These are phyloP conservation scores for Aspergillus sp. DNA, from an alignment of 2,329 filamentous ascomycete species.

Conservation along the genomic window DNA sequence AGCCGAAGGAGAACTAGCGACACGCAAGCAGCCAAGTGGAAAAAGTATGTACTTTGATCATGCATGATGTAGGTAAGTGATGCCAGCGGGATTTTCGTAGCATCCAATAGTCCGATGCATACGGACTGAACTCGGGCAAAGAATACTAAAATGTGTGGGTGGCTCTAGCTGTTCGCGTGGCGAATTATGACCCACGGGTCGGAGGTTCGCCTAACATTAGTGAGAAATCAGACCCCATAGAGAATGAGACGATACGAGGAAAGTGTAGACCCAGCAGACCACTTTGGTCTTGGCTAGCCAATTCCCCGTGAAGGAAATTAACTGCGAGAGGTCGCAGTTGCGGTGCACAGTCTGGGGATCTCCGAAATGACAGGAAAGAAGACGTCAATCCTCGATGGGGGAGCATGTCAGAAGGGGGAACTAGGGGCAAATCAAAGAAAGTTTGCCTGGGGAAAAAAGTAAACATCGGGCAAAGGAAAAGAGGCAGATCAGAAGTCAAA, in stretches of 20 bases:
- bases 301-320: too few species aligned
- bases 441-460: not conserved
- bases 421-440: not conserved
- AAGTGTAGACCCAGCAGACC: not conserved
- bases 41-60: not conserved
- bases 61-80: not conserved
- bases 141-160: not conserved
- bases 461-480: not conserved
- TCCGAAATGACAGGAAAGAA: not conserved
- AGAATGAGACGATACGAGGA: not conserved
- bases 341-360: not conserved
- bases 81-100: not conserved
- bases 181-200: not conserved
- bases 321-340: too few species aligned
- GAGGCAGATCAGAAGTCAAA: not conserved
- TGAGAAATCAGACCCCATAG: not conserved
- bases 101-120: not conserved
- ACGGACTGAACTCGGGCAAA: not conserved
- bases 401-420: not conserved
- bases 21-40: not conserved
- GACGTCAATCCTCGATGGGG: not conserved
- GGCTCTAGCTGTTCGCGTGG: not conserved
- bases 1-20: not conserved
- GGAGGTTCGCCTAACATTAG: not conserved
- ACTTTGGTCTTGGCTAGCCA: not conserved